These are phyloP conservation scores for Pachysandra terminalis DNA, from an alignment of 164 flowering plant species.

Conservation along the genomic window DNA sequence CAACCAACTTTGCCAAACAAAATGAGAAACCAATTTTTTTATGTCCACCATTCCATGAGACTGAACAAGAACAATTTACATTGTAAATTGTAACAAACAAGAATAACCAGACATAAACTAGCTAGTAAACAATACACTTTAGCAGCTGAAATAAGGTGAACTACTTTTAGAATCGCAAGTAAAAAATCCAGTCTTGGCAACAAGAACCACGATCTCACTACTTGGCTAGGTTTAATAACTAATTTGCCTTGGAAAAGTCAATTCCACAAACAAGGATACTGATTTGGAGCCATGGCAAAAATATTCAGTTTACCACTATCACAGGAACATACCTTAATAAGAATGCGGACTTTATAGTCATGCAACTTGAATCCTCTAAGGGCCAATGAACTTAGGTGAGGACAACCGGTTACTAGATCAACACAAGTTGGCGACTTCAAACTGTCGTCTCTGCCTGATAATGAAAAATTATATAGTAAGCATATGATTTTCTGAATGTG, in stretches of 20 bases:
- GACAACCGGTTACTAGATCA: slow-evolving; percentile 72
- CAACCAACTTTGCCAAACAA: no score
- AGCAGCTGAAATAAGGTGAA: no score
- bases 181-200: background rate
- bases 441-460: slow-evolving; percentile 87
- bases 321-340: slow-evolving; percentile 58
- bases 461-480: slow-evolving; percentile 11
- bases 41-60: no score
- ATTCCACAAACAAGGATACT: background rate
- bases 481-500: background rate
- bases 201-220: background rate
- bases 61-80: no score
- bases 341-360: slow-evolving; percentile 61
- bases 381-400: slow-evolving; percentile 64
- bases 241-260: background rate
- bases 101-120: no score
- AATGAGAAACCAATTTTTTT: no score
- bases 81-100: no score
- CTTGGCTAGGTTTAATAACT: background rate
- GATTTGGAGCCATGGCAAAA: background rate
- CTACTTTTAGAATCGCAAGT: no score
- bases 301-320: background rate
- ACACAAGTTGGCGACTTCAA: slow-evolving; percentile 69
- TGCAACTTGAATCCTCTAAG: slow-evolving; percentile 87
- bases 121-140: no score